phyloP scores from a whole-genome alignment of 2,329 filamentous ascomycete species.

The Arachnomyces sp. region DNA sequence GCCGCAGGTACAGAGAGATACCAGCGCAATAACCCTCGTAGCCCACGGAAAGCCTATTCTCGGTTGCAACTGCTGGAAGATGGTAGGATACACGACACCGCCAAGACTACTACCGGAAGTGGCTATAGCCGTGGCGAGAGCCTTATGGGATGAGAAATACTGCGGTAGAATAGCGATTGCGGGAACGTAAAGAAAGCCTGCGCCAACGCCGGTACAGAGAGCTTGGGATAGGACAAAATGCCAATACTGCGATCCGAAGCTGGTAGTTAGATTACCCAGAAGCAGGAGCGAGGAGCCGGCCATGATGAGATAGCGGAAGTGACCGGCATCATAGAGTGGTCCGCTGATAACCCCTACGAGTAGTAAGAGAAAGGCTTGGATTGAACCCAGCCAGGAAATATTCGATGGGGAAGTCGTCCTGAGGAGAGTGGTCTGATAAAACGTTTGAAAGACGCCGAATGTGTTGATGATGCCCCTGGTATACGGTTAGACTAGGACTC shows the following conservation, averaged over 20 bases:
- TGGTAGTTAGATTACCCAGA: slow-evolving; percentile 48
- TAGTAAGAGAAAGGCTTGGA: slow-evolving; percentile 48
- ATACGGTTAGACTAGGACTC: slow-evolving; percentile 8
- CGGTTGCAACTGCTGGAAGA: slow-evolving; percentile 37
- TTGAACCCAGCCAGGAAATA: slow-evolving; percentile 48
- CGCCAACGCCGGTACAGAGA: slow-evolving; percentile 46
- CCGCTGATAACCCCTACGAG: slow-evolving; percentile 46
- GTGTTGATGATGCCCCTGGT: slow-evolving; percentile 44
- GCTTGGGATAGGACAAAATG: slow-evolving; percentile 48
- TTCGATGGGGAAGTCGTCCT: slow-evolving; percentile 34
- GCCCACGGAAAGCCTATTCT: slow-evolving; percentile 52
- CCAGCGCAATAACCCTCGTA: slow-evolving; percentile 41
- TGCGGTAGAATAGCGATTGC: slow-evolving; percentile 58
- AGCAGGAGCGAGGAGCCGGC: slow-evolving; percentile 41
- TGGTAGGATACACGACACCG: slow-evolving; percentile 49
- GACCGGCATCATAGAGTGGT: slow-evolving; percentile 47
- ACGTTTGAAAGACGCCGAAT: slow-evolving; percentile 49
- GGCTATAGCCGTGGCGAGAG: slow-evolving; percentile 54
- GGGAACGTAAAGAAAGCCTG: slow-evolving; percentile 58
- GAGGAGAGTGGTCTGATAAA: slow-evolving; percentile 41
- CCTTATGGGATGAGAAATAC: slow-evolving; percentile 53
- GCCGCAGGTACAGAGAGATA: slow-evolving; percentile 42
- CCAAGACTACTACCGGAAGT: slow-evolving; percentile 52
- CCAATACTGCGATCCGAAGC: slow-evolving; percentile 43
- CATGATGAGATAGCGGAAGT: slow-evolving; percentile 38